Percentiles rank a stretch among this genome's conserved stretches.
Conservation (phyloP, 2,329 filamentous ascomycete genomes). For the Trichoderma asperellum region DNA sequence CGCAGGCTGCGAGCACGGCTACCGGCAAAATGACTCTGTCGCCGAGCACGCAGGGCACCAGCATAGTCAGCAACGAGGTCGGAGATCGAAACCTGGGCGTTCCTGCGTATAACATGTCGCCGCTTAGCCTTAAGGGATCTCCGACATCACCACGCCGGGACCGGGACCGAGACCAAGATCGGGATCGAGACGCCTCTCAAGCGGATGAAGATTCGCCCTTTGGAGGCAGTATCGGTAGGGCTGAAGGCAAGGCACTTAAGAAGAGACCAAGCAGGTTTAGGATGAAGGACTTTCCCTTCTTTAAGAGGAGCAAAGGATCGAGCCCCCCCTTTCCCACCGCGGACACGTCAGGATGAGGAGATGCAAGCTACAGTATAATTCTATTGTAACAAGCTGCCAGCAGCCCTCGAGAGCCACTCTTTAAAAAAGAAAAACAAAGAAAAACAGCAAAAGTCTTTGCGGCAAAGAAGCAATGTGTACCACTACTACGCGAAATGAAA, state of each 20-base stretch:
- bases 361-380: background rate
- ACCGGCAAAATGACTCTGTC: slow-evolving; percentile 67
- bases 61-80: slow-evolving; percentile 65
- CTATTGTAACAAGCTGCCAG: background rate
- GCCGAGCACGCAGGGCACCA: slow-evolving; percentile 67
- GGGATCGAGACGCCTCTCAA: slow-evolving; percentile 24
- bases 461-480: slow-evolving; percentile 6
- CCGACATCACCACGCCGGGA: slow-evolving; percentile 37
- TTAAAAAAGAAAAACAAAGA: background rate
- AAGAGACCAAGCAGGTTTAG: slow-evolving; percentile 67
- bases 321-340: slow-evolving; percentile 41
- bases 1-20: slow-evolving; percentile 65
- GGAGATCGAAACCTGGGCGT: slow-evolving; percentile 54
- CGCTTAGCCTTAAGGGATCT: slow-evolving; percentile 42
- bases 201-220: slow-evolving; percentile 42
- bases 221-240: slow-evolving; percentile 51
- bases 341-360: slow-evolving; percentile 41
- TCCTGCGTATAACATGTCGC: slow-evolving; percentile 46
- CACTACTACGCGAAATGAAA: slow-evolving; percentile 12
- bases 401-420: background rate
- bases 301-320: slow-evolving; percentile 56
- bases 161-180: slow-evolving; percentile 31
- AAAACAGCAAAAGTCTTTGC: background rate
- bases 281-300: slow-evolving; percentile 64
- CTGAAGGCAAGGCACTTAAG: slow-evolving; percentile 56